Base-by-base conservation (phyloP, 495 filamentous ascomycete genomes). In the Chaetomidium leptoderma region DNA sequence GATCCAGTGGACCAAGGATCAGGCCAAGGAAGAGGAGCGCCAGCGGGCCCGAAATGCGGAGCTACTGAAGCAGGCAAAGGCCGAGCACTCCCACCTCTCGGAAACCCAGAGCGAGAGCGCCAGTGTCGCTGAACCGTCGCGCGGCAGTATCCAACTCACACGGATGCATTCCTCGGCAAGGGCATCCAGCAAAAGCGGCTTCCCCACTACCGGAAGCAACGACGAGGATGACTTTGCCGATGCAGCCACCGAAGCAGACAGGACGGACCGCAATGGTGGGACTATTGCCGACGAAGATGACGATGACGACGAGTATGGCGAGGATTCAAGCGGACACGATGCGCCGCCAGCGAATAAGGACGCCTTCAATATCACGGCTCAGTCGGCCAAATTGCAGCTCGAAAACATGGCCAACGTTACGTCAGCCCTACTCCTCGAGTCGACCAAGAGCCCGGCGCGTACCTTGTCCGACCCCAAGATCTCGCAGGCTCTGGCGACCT, bases 1-100 rank as follows among this genome's bases (percentile, higher is more conserved):
- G 27, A 98, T 98, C 52, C 93, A 97, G 70, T 97, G 90, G 87
- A 84, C 89, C 53, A 98, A 97, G 70, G 93, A 98, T 66, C 95
- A 97, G 72, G 92, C 90, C 7, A 91, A 87, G 63, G 87, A 91
- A 68, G 91, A 95, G 63, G 89, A 95, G 59, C 81, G 75, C 51
- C 82, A 88, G 55, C 85, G 85, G 35, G 80, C 81, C 27, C 85
- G 83, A 33, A 86, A 88, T 66, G 86, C 85, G 1, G 90, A 95
- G 64, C 76, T 86, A 21, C 70, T 97, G 42, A 84, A 86, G 61
- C 83, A 91, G 66, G 88, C 90, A 21, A 65, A 77, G 65, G 66
- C 70, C 56, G 72, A 72, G 32, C 67, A 70, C 36, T 53, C 65
- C 24, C 63, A 65, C 44, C 42, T 63, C 21, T 74, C 75, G 24